Evolutionary conservation across 257 asterid genomes (phyloP), one percentile per base, ranked within the genome.

Genomic region (Galeopsis tetrahit): DNA sequence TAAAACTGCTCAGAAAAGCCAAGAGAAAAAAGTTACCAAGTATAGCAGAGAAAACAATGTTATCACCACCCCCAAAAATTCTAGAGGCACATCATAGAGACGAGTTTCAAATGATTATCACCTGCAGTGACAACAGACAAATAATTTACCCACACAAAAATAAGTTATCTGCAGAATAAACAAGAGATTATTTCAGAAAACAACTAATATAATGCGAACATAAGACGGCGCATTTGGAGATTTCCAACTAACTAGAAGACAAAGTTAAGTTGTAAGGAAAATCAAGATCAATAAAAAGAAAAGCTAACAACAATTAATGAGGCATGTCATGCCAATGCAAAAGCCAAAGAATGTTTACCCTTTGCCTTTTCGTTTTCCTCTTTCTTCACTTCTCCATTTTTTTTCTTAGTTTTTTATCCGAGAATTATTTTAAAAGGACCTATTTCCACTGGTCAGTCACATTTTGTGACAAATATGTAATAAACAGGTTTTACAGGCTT

Each of bases 191-290:
- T 36, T 36, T 48, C 38, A 48, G 32, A 61, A 52, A 34, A 44
- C 70, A 60, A 57, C 65, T 75, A 68, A 32, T 42, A 69, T 73
- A 57, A 73, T 28, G 64, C 3, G 34, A 52, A 66, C n/a, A 17
- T 44, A 72, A 60, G 73, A 68, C 42, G 34, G 31, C 17, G 78
- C 49, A 43, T 39, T 51, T 5, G 52, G 40, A 68, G 43, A 59
- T 57, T 62, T 59, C 67, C 80, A 76, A 76, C 68, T 53, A 38
- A 61, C 70, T 68, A 69, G 75, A 51, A 14, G 44, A 69, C 72
- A 62, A 76, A 17, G 56, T 49, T 49, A n/a, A 49, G 60, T 35
- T 56, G 63, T 21, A 15, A 74, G 68, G 52, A n/a, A 57, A 75
- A 13, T 57, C 49, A 38, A 57, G 51, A 74, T 15, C 8, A 66